A percentile compares a stretch with the other conserved stretches of the same genome.
Conservation (phyloP, 805 yeast genomes). For the Hyphopichia homilentoma region DNA sequence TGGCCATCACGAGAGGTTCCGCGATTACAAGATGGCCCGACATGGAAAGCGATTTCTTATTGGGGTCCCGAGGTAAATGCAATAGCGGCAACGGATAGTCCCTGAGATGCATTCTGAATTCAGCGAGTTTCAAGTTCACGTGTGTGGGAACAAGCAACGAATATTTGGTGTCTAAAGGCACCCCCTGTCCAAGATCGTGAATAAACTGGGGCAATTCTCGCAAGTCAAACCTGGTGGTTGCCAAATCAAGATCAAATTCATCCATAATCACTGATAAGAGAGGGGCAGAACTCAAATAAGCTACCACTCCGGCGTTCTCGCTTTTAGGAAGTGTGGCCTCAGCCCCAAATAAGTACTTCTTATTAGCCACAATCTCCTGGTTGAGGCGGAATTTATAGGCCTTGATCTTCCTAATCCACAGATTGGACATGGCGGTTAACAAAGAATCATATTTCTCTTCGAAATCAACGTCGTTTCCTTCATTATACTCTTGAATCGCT, state of each 20-base stretch:
- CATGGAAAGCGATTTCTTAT: slow-evolving; percentile 29
- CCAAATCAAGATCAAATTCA: slow-evolving; percentile 19
- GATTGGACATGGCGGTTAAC: slow-evolving; percentile 46
- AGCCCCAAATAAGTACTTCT: slow-evolving; percentile 32
- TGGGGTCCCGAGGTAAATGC: slow-evolving; percentile 53
- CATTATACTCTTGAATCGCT: slow-evolving; percentile 1
- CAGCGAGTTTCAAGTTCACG: slow-evolving; percentile 53
- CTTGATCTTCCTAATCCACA: slow-evolving; percentile 70
- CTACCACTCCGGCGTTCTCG: slow-evolving; percentile 20
- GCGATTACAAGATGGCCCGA: slow-evolving; percentile 66
- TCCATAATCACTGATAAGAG: slow-evolving; percentile 28
- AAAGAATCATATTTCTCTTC: slow-evolving; percentile 25
- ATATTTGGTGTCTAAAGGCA: slow-evolving; percentile 67
- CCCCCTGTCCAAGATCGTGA: slow-evolving; percentile 74
- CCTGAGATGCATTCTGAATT: slow-evolving; percentile 65
- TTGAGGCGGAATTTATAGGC: slow-evolving; percentile 38
- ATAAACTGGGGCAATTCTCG: slow-evolving; percentile 56
- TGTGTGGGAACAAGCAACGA: slow-evolving; percentile 65
- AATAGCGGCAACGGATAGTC: slow-evolving; percentile 86
- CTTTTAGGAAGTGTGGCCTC: slow-evolving; percentile 17
- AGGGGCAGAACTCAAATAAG: slow-evolving; percentile 34
- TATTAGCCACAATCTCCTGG: slow-evolving; percentile 34
- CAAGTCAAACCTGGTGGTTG: slow-evolving; percentile 24
- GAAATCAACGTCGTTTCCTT: slow-evolving; percentile 18
- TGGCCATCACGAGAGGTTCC: slow-evolving; percentile 54